Evolutionary conservation across 1,284 basidiomycete species (phyloP), one percentile per base, ranked within the genome.

Genomic region (Ceratobasidium sp.): DNA sequence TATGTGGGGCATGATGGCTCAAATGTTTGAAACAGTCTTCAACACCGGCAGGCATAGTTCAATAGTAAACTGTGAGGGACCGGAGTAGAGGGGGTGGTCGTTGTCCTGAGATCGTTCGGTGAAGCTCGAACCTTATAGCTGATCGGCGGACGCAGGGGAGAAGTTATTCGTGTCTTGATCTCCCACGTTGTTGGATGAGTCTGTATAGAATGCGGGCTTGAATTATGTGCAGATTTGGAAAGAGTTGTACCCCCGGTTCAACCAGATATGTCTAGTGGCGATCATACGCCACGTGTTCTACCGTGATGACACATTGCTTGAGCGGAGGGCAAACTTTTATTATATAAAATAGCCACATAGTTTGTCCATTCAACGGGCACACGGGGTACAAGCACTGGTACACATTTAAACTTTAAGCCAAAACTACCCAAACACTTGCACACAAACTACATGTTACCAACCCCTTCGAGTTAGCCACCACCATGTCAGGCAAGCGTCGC

Each of bases 401-500:
- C 34, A 9, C 5, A 37, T 37, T 37, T 37, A 37, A 37, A 9
- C 34, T 37, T 37, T 37, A 9, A 9, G 34, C 2, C 9, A 9
- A 37, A 37, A 37, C 6, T 37, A 37, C 6, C 34, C 34, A 37
- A 37, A 14, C 19, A 16, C 19, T 3, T 4, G 43, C 13, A n/a
- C 4, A 46, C 43, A 46, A 14, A 4, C 43, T 16, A 16, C 43
- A 8, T 13, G 43, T 46, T 46, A 46, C 43, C 14, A 6, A 7
- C 13, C 13, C 43, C 19, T 46, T 46, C 13, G 19, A 46, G 43
- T 46, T 46, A 46, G 34, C 61, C 39, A 56, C 65, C 65, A 69
- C 61, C 51, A 69, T 69, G 65, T 69, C 65, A 6, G 27, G 65
- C 41, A 69, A 69, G 34, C 65, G 65, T 24, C 65, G 65, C 22